These are phyloP conservation scores for Acmispon strigosus DNA, from an alignment of 306 rosid genomes.

Conservation along the genomic window DNA sequence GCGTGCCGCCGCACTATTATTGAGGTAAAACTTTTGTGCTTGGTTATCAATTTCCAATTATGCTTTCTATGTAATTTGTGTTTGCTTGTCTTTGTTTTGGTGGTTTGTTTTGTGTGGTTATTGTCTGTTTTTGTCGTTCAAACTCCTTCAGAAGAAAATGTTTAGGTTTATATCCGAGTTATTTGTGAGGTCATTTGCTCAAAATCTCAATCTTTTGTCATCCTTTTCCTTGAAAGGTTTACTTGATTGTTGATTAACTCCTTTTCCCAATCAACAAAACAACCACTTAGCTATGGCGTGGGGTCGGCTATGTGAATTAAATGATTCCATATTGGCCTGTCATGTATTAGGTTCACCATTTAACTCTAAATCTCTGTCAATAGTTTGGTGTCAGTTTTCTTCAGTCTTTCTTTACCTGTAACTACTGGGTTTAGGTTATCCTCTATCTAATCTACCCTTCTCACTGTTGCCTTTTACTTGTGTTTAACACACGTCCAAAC, in stretches of 20 bases:
- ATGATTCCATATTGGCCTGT: no score
- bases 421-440: no score
- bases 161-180: not conserved
- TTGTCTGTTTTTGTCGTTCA: not conserved
- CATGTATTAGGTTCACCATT: no score
- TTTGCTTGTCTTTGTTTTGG: not conserved
- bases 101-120: not conserved
- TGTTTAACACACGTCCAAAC: no score
- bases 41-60: not conserved
- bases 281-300: no score
- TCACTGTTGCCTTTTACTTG: no score
- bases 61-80: not conserved
- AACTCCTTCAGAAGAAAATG: not conserved
- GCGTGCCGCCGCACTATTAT: constrained; percentile 63
- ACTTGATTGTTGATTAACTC: not conserved
- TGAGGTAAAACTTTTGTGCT: constrained; percentile 59
- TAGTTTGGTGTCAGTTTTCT: no score
- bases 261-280: no score
- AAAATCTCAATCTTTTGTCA: not conserved
- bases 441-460: no score
- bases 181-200: not conserved
- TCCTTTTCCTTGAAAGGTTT: not conserved
- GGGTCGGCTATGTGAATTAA: no score
- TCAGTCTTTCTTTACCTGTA: no score
- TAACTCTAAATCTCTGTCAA: no score